A percentile compares a stretch with the other conserved stretches of the same genome.
phyloP scores from a whole-genome alignment of 1,284 basidiomycete species.

The Moesziomyces aphidis region DNA sequence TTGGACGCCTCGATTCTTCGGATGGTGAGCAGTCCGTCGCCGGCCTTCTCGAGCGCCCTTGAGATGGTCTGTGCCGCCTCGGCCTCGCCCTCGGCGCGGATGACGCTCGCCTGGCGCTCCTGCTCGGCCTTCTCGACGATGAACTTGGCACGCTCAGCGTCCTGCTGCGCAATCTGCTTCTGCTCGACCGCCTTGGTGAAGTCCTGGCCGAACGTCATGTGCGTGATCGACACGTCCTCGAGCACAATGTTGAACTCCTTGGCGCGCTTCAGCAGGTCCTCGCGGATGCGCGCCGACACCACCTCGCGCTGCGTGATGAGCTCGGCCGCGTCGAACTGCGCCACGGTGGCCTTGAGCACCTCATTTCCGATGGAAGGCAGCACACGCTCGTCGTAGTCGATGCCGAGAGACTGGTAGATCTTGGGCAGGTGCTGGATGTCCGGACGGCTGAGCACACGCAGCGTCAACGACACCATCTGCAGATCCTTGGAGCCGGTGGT shows the following conservation, averaged over 20 bases:
- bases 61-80: constrained; percentile 89
- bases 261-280: constrained; percentile 91
- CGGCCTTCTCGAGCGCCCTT: constrained; percentile 89
- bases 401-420: constrained; percentile 93
- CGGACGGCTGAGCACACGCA: constrained; percentile 93
- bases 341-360: constrained; percentile 93
- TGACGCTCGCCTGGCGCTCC: constrained; percentile 97
- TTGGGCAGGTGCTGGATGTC: constrained; percentile 87
- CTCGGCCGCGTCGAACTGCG: constrained; percentile 98
- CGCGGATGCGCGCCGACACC: constrained; percentile 90
- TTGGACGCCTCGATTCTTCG: constrained; percentile 98
- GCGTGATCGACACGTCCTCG: constrained; percentile 93
- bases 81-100: constrained; percentile 97
- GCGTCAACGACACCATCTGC: constrained; percentile 93
- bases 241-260: constrained; percentile 95
- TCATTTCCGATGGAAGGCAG: constrained; percentile 84
- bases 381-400: constrained; percentile 97
- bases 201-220: constrained; percentile 73
- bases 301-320: constrained; percentile 79
- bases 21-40: constrained; percentile 94
- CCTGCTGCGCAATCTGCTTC: constrained; percentile 96
- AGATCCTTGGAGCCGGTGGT: constrained; percentile 94
- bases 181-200: constrained; percentile 90
- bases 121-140: constrained; percentile 96
- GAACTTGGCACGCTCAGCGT: constrained; percentile 94